Base-by-base conservation (phyloP, 495 filamentous ascomycete genomes). In the Aspergillus conjunctus region DNA sequence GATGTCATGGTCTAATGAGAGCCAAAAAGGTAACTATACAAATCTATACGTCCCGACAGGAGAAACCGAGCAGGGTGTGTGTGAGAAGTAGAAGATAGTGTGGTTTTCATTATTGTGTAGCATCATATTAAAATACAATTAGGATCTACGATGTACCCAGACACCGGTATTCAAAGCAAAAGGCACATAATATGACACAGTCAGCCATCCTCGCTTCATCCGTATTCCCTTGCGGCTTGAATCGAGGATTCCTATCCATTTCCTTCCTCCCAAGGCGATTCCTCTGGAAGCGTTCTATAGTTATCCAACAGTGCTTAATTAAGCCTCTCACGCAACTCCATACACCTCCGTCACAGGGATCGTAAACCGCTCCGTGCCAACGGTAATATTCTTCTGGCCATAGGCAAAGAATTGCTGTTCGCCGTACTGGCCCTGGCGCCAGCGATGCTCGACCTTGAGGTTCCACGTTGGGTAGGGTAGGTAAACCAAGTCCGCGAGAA, bases 361-460 rank as follows among this genome's bases (percentile, higher is more conserved):
- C 18, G 53, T 66, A 46, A 69, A 70, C 17, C 44, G 54, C 26
- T 56, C 48, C n/a, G 54, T 54, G 17, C 51, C 32, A 3, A 58
- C 45, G 8, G 68, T 72, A 34, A 70, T 52, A 49, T 70, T 70
- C 17, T 21, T 51, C 32, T 61, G 17, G 0, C 64, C 68, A 5
- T 45, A 60, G 8, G 69, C 67, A 41, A 61, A 66, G 45, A 54
- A 67, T 14, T 68, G 54, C 15, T 58, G 62, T 0, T 64, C 49
- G 20, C 63, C 68, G 7, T 49, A 61, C 5, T 59, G 39, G 10
- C 61, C 66, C 55, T 61, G 48, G 31, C 56, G 58, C 73, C 75
- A 80, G 3, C 51, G 44, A 51, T 79, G 77, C 51, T 69, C 56
- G 10, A 73, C 76, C 32, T 66, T 51, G 45, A 80, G 66, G 39